Evolutionary conservation across 768 basidiomycete genomes (phyloP).

Genomic region (Dentipellis fragilis): DNA sequence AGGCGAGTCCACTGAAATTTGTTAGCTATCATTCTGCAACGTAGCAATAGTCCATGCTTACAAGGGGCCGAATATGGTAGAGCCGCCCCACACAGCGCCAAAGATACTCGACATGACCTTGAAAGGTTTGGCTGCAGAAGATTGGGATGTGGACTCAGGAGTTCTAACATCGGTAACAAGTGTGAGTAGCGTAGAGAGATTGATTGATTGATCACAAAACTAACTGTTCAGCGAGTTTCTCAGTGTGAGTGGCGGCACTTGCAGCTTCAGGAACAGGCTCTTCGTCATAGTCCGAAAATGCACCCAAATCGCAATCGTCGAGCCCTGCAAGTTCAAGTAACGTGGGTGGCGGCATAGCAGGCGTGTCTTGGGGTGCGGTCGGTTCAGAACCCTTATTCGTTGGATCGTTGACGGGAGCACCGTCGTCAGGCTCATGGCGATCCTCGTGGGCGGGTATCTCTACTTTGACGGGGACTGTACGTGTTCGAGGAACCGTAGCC

Average conservation of each 20-base stretch:
- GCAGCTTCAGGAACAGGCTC: not conserved
- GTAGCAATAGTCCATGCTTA: not conserved
- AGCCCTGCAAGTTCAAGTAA: too few species aligned
- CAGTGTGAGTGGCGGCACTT: not conserved
- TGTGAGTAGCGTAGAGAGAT: not conserved
- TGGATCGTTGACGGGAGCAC: too few species aligned
- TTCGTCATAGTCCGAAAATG: slow-evolving; percentile 1
- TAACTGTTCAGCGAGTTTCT: not conserved
- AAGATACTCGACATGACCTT: slow-evolving; percentile 1
- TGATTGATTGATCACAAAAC: not conserved
- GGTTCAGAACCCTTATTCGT: too few species aligned
- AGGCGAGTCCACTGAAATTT: slow-evolving; percentile 5
- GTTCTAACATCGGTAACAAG: too few species aligned
- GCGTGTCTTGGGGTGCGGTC: too few species aligned
- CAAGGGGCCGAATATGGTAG: slow-evolving; percentile 16
- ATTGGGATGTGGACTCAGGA: too few species aligned
- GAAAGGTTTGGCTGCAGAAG: slow-evolving; percentile 7
- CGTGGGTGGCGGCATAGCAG: too few species aligned
- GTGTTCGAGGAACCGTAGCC: not conserved
- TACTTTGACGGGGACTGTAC: not conserved
- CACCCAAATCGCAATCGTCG: not conserved
- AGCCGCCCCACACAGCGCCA: not conserved
- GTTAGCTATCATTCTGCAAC: not conserved
- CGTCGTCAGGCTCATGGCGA: not conserved
- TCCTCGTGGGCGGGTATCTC: not conserved